A percentile compares a stretch with the other conserved stretches of the same genome.
Evolutionary conservation across 2,329 filamentous ascomycete genomes (phyloP).

Genomic region (Cylindrodendrum hubeiense): DNA sequence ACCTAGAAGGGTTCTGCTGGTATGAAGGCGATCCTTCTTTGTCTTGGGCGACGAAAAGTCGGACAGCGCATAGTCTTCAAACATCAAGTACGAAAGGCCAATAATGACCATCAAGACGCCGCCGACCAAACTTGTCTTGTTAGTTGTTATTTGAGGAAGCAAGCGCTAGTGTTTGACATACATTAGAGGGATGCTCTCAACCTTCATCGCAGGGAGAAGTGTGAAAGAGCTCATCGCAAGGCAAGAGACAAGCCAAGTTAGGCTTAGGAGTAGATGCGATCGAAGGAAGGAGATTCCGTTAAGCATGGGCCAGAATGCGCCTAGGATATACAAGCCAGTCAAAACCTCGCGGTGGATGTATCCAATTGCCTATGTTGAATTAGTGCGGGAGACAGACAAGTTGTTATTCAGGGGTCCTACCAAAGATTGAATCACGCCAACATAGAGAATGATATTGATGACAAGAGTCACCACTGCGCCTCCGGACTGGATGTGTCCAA

Average conservation of each 20-base stretch:
- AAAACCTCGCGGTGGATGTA: constrained; percentile 93
- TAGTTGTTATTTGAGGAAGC: constrained; percentile 4
- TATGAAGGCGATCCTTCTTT: constrained; percentile 49
- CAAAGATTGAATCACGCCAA: constrained; percentile 83
- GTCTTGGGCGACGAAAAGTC: constrained; percentile 52
- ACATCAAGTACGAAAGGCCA: constrained; percentile 82
- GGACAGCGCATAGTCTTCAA: constrained; percentile 74
- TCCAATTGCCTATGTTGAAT: constrained; percentile 77
- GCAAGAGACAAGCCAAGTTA: constrained; percentile 83
- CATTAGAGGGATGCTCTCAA: constrained; percentile 82
- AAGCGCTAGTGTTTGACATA: constrained; percentile 55
- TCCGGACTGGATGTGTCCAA: constrained; percentile 75
- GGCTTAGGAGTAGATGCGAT: constrained; percentile 72
- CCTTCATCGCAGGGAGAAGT: constrained; percentile 86
- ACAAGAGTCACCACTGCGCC: constrained; percentile 69
- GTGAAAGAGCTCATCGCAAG: constrained; percentile 91
- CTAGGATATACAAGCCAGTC: constrained; percentile 82
- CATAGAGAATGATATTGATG: constrained; percentile 74
- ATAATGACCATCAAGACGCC: constrained; percentile 82
- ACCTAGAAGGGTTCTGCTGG: constrained; percentile 73
- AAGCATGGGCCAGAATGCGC: constrained; percentile 80
- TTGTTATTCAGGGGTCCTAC: constrained; percentile 57
- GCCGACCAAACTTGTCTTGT: constrained; percentile 71
- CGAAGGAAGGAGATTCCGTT: constrained; percentile 81
- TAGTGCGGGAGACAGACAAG: not conserved